These are phyloP conservation scores for Conoideocrella luteorostrata DNA, from an alignment of 2,329 filamentous ascomycete genomes.

Conservation along the genomic window DNA sequence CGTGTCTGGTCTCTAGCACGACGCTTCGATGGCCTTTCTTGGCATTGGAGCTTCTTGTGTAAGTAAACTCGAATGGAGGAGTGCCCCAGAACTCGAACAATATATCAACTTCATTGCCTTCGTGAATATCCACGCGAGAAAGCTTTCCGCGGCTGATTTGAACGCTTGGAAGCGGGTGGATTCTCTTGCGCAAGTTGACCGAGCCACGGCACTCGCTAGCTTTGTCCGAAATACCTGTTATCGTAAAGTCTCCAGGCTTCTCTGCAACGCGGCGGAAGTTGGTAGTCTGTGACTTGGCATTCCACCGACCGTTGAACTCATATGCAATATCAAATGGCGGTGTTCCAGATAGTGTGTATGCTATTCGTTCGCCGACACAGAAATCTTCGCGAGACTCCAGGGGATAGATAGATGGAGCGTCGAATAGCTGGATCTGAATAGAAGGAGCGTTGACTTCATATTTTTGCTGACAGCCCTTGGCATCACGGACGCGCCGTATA, in stretches of 20 bases:
- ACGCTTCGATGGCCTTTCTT: slow-evolving; percentile 70
- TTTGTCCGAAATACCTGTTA: slow-evolving; percentile 80
- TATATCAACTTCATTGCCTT: slow-evolving; percentile 90
- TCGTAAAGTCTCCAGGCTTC: slow-evolving; percentile 78
- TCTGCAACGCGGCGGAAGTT: slow-evolving; percentile 92
- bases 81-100: slow-evolving; percentile 93
- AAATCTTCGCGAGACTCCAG: slow-evolving; percentile 81
- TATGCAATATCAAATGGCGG: slow-evolving; percentile 92
- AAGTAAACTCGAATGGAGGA: slow-evolving; percentile 96
- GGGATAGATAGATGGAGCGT: slow-evolving; percentile 84
- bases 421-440: slow-evolving; percentile 86
- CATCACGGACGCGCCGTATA: slow-evolving; percentile 84
- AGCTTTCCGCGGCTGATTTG: slow-evolving; percentile 79
- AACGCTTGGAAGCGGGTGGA: slow-evolving; percentile 89
- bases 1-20: slow-evolving; percentile 85
- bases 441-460: slow-evolving; percentile 65
- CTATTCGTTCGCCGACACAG: slow-evolving; percentile 91
- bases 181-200: slow-evolving; percentile 71
- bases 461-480: slow-evolving; percentile 76
- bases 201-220: slow-evolving; percentile 81
- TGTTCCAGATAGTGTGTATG: slow-evolving; percentile 84
- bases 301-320: slow-evolving; percentile 75
- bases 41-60: slow-evolving; percentile 82
- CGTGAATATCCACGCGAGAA: slow-evolving; percentile 85
- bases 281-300: slow-evolving; percentile 71